phyloP scores from a whole-genome alignment of 1,139 yeast genomes.

The Lodderomyces beijingensis region DNA sequence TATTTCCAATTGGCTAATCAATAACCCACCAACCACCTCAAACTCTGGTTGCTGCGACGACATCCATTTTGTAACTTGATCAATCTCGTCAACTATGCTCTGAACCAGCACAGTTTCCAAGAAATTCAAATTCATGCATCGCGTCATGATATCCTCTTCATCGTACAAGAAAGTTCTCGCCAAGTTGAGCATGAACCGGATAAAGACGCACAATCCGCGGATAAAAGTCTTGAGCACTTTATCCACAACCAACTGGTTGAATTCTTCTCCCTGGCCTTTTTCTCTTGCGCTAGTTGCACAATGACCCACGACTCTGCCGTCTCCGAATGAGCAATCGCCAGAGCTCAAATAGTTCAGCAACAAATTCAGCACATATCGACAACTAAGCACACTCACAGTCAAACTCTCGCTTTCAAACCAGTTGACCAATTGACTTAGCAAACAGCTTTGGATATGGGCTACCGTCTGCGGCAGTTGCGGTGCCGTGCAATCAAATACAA shows the following conservation, averaged over 20 bases:
- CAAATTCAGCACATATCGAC: slow-evolving; percentile 56
- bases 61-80: slow-evolving; percentile 20
- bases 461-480: slow-evolving; percentile 34
- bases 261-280: not conserved
- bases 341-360: slow-evolving; percentile 34
- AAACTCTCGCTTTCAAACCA: slow-evolving; percentile 26
- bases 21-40: slow-evolving; percentile 7
- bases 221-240: slow-evolving; percentile 44
- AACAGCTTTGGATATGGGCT: slow-evolving; percentile 32
- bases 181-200: slow-evolving; percentile 44
- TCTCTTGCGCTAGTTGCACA: not conserved
- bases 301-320: slow-evolving; percentile 16
- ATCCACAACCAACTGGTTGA: slow-evolving; percentile 34
- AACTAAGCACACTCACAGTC: slow-evolving; percentile 60
- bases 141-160: slow-evolving; percentile 70
- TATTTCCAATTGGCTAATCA: slow-evolving; percentile 26
- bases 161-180: slow-evolving; percentile 65
- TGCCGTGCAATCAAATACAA: slow-evolving; percentile 31
- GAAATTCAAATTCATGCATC: slow-evolving; percentile 50
- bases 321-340: slow-evolving; percentile 18
- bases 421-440: not conserved
- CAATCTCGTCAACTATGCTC: slow-evolving; percentile 20
- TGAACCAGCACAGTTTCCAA: slow-evolving; percentile 23
- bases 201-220: slow-evolving; percentile 49
- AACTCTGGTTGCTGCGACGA: slow-evolving; percentile 8